phyloP scores from a whole-genome alignment of 306 rosid genomes.

The Datisca glomerata region DNA sequence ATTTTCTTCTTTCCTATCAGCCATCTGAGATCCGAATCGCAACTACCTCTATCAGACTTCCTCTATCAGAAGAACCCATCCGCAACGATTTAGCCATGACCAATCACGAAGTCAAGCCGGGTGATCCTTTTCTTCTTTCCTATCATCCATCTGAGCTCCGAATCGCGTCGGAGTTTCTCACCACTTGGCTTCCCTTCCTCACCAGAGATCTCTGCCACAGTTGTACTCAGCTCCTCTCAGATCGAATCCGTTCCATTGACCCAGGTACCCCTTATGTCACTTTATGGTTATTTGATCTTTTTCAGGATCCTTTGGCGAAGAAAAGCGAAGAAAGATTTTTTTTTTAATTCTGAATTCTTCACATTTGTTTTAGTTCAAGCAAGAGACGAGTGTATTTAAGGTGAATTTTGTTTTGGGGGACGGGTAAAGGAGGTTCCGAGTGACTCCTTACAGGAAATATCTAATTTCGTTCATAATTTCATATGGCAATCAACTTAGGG shows the following conservation, averaged over 20 bases:
- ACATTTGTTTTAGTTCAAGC: neutral
- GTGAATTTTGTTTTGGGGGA: neutral
- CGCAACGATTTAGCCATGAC: conserved; percentile 27
- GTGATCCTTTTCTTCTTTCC: conserved; percentile 42
- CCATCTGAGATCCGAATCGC: conserved; percentile 67
- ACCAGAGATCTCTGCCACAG: conserved; percentile 61
- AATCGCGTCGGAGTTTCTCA: conserved; percentile 82
- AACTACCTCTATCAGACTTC: too few species aligned
- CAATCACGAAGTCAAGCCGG: conserved; percentile 13
- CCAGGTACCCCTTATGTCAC: conserved; percentile 28
- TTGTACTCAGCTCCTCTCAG: conserved; percentile 51
- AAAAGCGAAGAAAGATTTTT: neutral
- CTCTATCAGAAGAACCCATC: neutral
- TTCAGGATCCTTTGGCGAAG: neutral
- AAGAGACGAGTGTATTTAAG: neutral
- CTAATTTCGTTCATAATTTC: too few species aligned
- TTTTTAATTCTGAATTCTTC: too few species aligned
- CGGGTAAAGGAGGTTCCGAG: neutral
- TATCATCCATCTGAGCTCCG: conserved; percentile 61
- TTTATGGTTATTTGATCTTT: neutral
- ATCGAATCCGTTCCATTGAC: conserved; percentile 62
- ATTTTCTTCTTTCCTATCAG: conserved; percentile 44
- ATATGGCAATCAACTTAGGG: neutral
- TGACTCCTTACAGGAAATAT: too few species aligned
- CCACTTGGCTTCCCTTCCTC: conserved; percentile 85